These are phyloP conservation scores for Cryptomeria japonica DNA, from an alignment of 75 land plant genomes.

Conservation along the genomic window DNA sequence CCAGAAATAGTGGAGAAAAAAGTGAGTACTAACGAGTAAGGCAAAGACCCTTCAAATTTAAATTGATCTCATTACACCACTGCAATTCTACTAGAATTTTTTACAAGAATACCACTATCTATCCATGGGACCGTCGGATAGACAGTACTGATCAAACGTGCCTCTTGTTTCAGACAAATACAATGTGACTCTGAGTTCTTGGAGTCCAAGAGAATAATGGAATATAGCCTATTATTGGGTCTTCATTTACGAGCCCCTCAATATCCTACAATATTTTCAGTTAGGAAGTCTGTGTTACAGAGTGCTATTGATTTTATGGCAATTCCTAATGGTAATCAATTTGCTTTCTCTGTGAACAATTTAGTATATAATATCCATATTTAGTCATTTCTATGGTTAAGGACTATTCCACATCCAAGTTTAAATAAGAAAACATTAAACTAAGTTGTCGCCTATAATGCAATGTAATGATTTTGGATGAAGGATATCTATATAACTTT, in stretches of 20 bases:
- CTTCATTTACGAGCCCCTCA: slow-evolving; percentile 64
- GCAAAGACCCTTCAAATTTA: too few species aligned
- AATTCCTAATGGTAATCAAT: neutral
- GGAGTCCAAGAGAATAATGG: slow-evolving; percentile 86
- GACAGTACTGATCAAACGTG: neutral
- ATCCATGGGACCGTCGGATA: too few species aligned
- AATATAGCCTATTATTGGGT: slow-evolving; percentile 83
- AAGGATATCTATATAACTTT: neutral
- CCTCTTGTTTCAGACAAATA: slow-evolving; percentile 59
- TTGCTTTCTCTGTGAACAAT: neutral
- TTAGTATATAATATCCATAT: neutral
- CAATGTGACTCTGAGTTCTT: slow-evolving; percentile 74
- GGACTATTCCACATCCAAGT: neutral
- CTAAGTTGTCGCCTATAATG: neutral
- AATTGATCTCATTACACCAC: too few species aligned
- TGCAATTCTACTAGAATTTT: too few species aligned
- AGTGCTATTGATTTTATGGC: neutral
- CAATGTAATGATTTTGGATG: neutral
- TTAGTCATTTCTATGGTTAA: slow-evolving; percentile 8
- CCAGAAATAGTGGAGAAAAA: too few species aligned
- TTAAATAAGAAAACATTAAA: neutral
- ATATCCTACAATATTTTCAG: slow-evolving; percentile 11
- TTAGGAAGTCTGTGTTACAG: neutral
- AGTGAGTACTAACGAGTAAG: too few species aligned
- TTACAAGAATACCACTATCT: too few species aligned